phyloP scores from a whole-genome alignment of 2,329 filamentous ascomycete species.

The Botrytis deweyae region DNA sequence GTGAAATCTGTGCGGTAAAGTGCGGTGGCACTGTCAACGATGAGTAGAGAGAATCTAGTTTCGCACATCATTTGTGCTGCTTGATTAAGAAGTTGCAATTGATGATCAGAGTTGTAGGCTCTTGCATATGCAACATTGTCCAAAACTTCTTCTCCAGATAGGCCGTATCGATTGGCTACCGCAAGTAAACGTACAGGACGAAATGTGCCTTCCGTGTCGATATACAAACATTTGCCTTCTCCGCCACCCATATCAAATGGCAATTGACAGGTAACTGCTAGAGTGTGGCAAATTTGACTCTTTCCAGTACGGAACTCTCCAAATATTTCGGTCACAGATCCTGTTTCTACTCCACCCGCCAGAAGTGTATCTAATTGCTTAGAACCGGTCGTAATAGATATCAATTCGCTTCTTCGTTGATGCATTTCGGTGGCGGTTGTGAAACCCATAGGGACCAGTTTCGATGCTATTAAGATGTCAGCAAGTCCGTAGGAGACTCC shows the following conservation, averaged over 20 bases:
- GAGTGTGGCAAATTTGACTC: constrained; percentile 95
- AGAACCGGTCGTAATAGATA: constrained; percentile 96
- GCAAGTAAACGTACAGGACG: constrained; percentile 85
- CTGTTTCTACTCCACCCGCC: constrained; percentile 92
- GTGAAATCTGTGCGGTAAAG: constrained; percentile 96
- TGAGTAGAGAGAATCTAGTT: constrained; percentile 90
- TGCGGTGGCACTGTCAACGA: constrained; percentile 94
- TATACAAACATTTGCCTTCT: constrained; percentile 97
- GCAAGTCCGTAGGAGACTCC: not conserved
- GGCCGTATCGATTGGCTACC: constrained; percentile 89
- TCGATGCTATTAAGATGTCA: constrained; percentile 63
- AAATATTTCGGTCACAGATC: constrained; percentile 96
- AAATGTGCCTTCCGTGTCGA: constrained; percentile 97
- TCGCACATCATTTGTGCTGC: constrained; percentile 99
- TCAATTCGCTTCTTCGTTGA: constrained; percentile 90
- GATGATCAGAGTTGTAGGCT: constrained; percentile 98
- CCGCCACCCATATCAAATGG: constrained; percentile 99
- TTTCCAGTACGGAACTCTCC: constrained; percentile 98
- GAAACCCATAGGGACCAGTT: constrained; percentile 97
- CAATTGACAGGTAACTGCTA: constrained; percentile 96
- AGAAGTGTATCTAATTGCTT: constrained; percentile 95
- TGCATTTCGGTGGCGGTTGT: constrained; percentile 99
- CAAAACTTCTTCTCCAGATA: constrained; percentile 94
- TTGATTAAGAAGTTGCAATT: constrained; percentile 90
- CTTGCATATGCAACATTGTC: constrained; percentile 98